These are phyloP conservation scores for Scopulariopsis brevicaulis DNA, from an alignment of 2,329 filamentous ascomycete species.

Conservation along the genomic window DNA sequence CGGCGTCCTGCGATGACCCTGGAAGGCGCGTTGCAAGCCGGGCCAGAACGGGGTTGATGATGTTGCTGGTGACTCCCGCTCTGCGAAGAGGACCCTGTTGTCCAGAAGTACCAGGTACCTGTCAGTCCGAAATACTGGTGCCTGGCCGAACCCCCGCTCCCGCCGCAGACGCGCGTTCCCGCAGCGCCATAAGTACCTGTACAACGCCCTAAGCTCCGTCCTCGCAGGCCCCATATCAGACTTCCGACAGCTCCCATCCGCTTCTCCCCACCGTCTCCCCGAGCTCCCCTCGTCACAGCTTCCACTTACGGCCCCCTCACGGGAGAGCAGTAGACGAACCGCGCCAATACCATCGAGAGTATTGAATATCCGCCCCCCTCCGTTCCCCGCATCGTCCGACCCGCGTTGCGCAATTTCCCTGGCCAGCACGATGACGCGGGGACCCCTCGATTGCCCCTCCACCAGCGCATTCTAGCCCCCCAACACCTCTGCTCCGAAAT, in stretches of 20 bases:
- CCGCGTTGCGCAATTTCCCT: background rate
- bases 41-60: background rate
- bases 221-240: background rate
- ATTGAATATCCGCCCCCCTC: background rate
- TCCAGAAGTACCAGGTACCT: background rate
- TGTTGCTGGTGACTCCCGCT: background rate
- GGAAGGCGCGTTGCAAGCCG: background rate
- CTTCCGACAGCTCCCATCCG: background rate
- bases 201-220: background rate
- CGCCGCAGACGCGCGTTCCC: background rate
- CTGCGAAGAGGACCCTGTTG: background rate
- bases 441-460: background rate
- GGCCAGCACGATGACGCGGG: slow-evolving; percentile 2
- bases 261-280: background rate
- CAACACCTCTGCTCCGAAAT: background rate
- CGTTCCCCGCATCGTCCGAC: background rate
- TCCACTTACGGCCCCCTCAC: background rate
- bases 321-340: background rate
- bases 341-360: background rate
- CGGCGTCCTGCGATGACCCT: background rate
- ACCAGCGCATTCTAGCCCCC: background rate
- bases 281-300: background rate
- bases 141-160: background rate
- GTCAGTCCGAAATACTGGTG: background rate
- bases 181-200: background rate